A percentile compares a stretch with the other conserved stretches of the same genome.
Conservation (phyloP, 2,329 filamentous ascomycete genomes). For the Hymenoscyphus fructigenus region DNA sequence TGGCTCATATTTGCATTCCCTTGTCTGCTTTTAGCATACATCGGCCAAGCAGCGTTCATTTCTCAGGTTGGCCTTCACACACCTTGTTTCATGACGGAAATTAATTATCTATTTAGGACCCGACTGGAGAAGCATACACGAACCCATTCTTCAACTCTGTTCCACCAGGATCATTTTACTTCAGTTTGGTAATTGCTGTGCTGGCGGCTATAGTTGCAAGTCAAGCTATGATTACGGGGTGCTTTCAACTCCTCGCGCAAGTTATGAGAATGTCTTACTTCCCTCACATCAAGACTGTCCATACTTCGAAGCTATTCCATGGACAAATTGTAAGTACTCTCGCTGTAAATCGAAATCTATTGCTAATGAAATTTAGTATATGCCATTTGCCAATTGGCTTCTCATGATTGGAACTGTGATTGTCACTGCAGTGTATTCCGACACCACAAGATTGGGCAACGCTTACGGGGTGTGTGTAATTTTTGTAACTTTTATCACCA, state of each 20-base stretch:
- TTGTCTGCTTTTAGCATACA: slow-evolving; percentile 50
- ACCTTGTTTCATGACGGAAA: too few relatives aligned
- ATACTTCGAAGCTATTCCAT: slow-evolving; percentile 69
- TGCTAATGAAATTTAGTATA: slow-evolving; percentile 45
- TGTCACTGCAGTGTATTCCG: slow-evolving; percentile 71
- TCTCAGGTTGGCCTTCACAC: slow-evolving; percentile 37
- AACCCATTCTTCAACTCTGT: slow-evolving; percentile 75
- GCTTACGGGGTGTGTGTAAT: slow-evolving; percentile 81
- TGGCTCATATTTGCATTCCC: slow-evolving; percentile 71
- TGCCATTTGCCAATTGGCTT: slow-evolving; percentile 74
- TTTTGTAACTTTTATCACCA: slow-evolving; percentile 76
- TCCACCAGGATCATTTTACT: slow-evolving; percentile 67
- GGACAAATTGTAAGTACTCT: slow-evolving; percentile 59
- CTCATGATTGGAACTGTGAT: slow-evolving; percentile 75
- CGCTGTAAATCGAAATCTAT: too few relatives aligned
- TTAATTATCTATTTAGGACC: slow-evolving; percentile 35
- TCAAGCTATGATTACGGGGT: slow-evolving; percentile 75
- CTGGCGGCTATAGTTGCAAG: slow-evolving; percentile 73
- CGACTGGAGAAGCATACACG: slow-evolving; percentile 56
- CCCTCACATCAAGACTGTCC: slow-evolving; percentile 71
- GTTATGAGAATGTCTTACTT: slow-evolving; percentile 71
- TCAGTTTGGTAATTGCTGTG: slow-evolving; percentile 66
- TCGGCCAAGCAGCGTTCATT: slow-evolving; percentile 73
- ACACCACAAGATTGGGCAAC: slow-evolving; percentile 68
- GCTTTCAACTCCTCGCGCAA: slow-evolving; percentile 67